phyloP scores from a whole-genome alignment of 495 filamentous ascomycete genomes.

The Cryomyces antarcticus region DNA sequence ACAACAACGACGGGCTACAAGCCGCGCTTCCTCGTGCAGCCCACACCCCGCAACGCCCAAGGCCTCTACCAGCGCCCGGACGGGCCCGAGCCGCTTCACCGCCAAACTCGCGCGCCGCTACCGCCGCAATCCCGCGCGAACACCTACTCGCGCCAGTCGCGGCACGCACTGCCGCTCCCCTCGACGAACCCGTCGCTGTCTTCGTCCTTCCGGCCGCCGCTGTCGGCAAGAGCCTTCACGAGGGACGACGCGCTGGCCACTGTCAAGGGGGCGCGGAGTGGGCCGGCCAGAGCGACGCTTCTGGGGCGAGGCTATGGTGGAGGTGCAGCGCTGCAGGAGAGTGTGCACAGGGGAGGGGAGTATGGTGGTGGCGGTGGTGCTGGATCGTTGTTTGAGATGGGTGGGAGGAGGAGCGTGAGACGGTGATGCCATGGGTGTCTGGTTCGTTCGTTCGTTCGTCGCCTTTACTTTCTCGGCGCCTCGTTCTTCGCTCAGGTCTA shows the following conservation, averaged over 20 bases:
- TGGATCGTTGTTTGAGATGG: no score
- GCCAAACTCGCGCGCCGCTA: not conserved
- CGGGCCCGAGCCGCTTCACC: not conserved
- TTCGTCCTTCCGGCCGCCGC: not conserved
- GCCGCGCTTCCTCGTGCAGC: not conserved
- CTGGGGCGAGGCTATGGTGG: no score
- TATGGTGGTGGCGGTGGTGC: no score
- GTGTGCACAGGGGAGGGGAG: no score
- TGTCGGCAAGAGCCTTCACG: not conserved
- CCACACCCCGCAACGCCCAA: not conserved
- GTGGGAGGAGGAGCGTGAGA: no score
- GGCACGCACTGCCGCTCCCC: not conserved
- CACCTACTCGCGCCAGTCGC: not conserved
- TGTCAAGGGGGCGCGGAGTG: not conserved
- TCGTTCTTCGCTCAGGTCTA: no score
- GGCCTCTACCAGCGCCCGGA: slow-evolving; percentile 7
- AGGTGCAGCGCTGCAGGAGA: no score
- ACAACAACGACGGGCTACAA: not conserved
- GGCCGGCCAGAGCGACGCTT: not conserved
- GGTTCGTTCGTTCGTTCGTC: no score
- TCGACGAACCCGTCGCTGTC: not conserved
- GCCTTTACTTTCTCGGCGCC: no score
- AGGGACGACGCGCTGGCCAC: not conserved
- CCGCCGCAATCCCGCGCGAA: not conserved
- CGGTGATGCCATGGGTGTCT: no score